phyloP scores from a whole-genome alignment of 2,329 filamentous ascomycete genomes.

The Teratosphaeria zuluensis region DNA sequence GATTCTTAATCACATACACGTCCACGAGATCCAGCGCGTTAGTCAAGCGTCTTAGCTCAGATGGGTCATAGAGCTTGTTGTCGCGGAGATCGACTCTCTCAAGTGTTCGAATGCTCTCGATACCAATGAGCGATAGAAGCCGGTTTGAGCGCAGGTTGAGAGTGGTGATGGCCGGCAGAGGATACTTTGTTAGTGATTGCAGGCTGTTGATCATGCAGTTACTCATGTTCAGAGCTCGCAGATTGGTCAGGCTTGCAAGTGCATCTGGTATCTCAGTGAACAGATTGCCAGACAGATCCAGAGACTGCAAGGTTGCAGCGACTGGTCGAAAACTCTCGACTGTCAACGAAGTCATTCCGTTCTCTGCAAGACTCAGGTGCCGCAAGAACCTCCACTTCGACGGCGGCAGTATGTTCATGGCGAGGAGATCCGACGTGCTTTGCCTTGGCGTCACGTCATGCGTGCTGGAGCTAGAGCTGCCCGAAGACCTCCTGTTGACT shows the following conservation, averaged over 20 bases:
- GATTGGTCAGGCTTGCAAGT: constrained; percentile 69
- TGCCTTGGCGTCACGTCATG: constrained; percentile 47
- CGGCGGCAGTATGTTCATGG: constrained; percentile 61
- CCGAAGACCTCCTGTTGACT: constrained; percentile 71
- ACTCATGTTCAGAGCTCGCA: constrained; percentile 88
- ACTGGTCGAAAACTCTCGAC: constrained; percentile 69
- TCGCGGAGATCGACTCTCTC: constrained; percentile 87
- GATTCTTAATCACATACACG: constrained; percentile 86
- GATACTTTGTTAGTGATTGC: constrained; percentile 74
- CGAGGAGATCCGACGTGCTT: constrained; percentile 69
- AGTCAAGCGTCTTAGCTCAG: constrained; percentile 79
- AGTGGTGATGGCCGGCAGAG: constrained; percentile 85
- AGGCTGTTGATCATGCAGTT: constrained; percentile 97
- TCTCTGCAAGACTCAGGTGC: constrained; percentile 86
- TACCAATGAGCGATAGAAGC: constrained; percentile 74
- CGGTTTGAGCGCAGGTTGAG: constrained; percentile 86
- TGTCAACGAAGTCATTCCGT: constrained; percentile 72
- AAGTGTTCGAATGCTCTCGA: constrained; percentile 78
- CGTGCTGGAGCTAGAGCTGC: constrained; percentile 77
- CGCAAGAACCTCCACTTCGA: constrained; percentile 93
- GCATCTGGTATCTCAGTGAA: constrained; percentile 93
- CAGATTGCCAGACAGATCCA: constrained; percentile 86
- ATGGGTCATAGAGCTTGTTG: constrained; percentile 82
- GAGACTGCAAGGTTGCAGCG: constrained; percentile 77
- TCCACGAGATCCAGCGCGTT: constrained; percentile 85